Evolutionary conservation across 352 stramenopile species (phyloP), one percentile per base, ranked within the genome.

Genomic region (Phytophthora pinifolia): DNA sequence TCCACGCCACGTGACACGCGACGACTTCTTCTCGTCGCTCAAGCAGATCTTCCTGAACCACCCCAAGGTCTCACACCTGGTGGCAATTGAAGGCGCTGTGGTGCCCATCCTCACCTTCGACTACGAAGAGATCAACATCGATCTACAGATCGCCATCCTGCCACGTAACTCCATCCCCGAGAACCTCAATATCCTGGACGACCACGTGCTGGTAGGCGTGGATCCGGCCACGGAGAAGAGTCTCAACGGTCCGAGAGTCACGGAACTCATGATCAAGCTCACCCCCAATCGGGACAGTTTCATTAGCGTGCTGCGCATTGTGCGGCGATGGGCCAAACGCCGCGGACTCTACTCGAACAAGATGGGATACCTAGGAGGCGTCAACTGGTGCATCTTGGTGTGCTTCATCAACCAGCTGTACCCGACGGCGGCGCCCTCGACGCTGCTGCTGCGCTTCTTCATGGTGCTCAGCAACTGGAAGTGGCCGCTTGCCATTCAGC

Each of bases 331-430:
- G 89, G 84, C 85, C 14, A 96, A 97, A 49, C 74, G 80, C 30
- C 74, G 98, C 22, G 98, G 98, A 20, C 65, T 99, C 25, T 99
- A 99, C 74, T 98, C 90, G 39, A 99, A 99, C 83, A 98, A 99
- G 59, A 94, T 99, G 72, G 98, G 97, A 9, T 99, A 99, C 65
- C 72, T 99, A 2, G 97, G 98, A 45, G 98, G 98, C 61, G 92
- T 99, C 15, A 99, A 99, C 72, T 99, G 86, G 77, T 98, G 96
- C 53, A 99, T 99, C 61, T 74, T 99, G 43, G 95, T 98, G 20
- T 97, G 90, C 59, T 98, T 97, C 45, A 91, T 99, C 43, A 98
- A 96, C 37, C 86, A 95, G 49, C 52, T 96, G 45, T 96, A 95
- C 66, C 87, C 87, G 18, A 94, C 82, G 3, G 87, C 87, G 8